Percentiles rank a stretch among this genome's conserved stretches.
phyloP scores from a whole-genome alignment of 352 stramenopile genomes.

The Plasmopara viticola region DNA sequence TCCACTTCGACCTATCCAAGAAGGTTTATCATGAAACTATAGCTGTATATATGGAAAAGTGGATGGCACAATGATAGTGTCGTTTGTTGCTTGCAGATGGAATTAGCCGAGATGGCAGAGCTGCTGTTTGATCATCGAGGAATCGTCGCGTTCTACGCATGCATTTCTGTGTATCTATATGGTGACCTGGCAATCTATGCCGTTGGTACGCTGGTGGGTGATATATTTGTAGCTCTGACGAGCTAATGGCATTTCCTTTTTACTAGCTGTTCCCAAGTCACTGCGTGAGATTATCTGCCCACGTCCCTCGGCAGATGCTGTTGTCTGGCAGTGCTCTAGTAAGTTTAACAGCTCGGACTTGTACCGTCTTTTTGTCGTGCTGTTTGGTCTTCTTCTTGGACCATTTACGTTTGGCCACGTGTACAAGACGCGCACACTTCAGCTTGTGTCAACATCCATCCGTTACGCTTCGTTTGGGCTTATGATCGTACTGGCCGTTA shows the following conservation, averaged over 20 bases:
- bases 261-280: constrained; percentile 81
- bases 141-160: constrained; percentile 73
- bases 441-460: constrained; percentile 77
- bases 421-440: constrained; percentile 75
- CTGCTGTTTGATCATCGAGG: constrained; percentile 61
- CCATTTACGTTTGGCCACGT: constrained; percentile 79
- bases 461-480: constrained; percentile 78
- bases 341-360: constrained; percentile 69
- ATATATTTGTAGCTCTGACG: background rate
- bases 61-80: too few species aligned
- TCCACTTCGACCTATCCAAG: constrained; percentile 71
- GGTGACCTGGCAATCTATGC: constrained; percentile 85
- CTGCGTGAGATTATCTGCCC: constrained; percentile 81
- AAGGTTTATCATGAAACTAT: constrained; percentile 33
- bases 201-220: constrained; percentile 47
- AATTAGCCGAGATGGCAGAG: constrained; percentile 79
- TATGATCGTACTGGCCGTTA: constrained; percentile 71
- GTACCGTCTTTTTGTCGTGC: constrained; percentile 74
- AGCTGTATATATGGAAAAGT: background rate
- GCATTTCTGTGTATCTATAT: constrained; percentile 78
- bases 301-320: constrained; percentile 33
- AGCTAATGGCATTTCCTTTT: constrained; percentile 3
- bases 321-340: constrained; percentile 66
- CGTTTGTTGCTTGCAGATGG: constrained; percentile 40
- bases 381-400: constrained; percentile 66